Evolutionary conservation across 2,329 filamentous ascomycete genomes (phyloP), one percentile per base, ranked within the genome.

Genomic region (Plectosphaerella plurivora): DNA sequence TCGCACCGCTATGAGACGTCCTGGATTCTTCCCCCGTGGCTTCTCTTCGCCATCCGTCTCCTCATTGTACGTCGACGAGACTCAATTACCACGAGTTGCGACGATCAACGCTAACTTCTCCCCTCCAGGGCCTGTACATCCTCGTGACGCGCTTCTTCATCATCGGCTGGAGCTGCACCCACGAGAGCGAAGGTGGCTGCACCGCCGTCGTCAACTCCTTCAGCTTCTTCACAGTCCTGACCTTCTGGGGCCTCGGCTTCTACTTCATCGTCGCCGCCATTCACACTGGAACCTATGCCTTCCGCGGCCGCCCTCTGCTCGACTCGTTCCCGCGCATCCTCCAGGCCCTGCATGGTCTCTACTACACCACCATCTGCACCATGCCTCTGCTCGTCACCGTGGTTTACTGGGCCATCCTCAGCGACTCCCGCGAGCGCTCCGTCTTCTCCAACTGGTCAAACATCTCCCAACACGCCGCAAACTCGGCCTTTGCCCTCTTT

Each of bases 171-270:
- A 71, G 81, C 55, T 84, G 83, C 62, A 71, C 75, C n/a, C 76
- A 82, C 64, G 65, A 68, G 35, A 49, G 56, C 1, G 59, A 63
- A 11, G 72, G 72, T 55, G 72, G 77, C 47, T 78, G 76, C 63
- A 57, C 63, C 35, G 63, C 62, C 1, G 78, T 81, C 24, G 71
- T 74, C 50, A 69, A 74, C 45, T 79, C 78, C 45, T 94, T 95
- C 73, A 89, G 85, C 61, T 95, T 83, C 76, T 95, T 96, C 74
- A 95, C 91, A 25, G 76, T 85, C 62, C 74, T 94, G 53, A 89
- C 87, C 10, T 94, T 87, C 76, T 94, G 88, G 88, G 89, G 89
- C 2, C 71, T 93, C 36, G 84, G 81, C 22, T 93, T 92, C 72
- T 96, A 95, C 75, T 86, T 87, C 65, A 75, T 84, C 52, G 73